Evolutionary conservation across 441 rosid genomes (phyloP).

Genomic region (Gossypium schwendimanii): DNA sequence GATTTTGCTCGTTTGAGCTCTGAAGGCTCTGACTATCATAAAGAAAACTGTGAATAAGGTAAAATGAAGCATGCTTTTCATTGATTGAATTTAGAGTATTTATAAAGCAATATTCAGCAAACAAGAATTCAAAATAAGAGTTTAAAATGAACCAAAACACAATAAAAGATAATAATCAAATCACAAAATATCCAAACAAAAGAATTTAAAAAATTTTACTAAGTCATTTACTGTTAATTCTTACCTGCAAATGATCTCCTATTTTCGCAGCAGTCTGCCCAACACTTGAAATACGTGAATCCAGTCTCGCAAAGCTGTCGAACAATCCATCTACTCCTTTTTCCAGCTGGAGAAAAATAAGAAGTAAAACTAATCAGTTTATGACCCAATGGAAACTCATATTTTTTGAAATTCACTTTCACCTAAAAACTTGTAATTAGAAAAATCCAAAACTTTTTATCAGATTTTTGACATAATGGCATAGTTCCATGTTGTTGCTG

Average conservation of each 20-base stretch:
- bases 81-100: no score
- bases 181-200: no score
- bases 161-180: no score
- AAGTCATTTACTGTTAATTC: neutral
- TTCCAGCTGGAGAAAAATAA: slow-evolving; percentile 57
- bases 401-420: neutral
- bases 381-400: neutral
- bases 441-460: neutral
- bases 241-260: slow-evolving; percentile 98
- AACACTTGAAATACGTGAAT: slow-evolving; percentile 96
- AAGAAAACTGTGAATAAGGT: no score
- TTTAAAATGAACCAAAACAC: no score
- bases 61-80: no score
- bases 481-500: neutral
- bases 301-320: slow-evolving; percentile 96
- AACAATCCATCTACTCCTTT: slow-evolving; percentile 95
- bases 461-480: neutral
- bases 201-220: no score
- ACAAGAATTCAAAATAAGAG: no score
- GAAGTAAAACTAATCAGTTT: neutral
- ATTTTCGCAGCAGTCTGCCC: slow-evolving; percentile 99
- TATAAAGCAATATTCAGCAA: no score
- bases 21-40: no score
- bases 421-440: slow-evolving; percentile 8
- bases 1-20: no score